phyloP scores from a whole-genome alignment of 805 yeast species.

The Ogataea pini region DNA sequence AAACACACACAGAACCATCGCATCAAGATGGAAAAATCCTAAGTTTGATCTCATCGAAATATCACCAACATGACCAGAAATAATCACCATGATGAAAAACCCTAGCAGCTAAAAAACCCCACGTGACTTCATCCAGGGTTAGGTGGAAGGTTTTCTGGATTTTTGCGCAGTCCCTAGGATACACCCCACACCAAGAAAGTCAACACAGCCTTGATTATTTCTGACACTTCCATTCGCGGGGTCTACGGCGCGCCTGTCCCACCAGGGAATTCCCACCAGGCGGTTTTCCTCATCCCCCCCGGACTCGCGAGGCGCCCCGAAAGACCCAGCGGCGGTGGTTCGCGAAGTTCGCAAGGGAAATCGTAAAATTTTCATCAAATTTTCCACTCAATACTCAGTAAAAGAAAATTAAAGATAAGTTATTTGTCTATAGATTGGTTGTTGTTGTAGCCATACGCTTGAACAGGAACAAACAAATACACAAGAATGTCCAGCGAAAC shows the following conservation, averaged over 20 bases:
- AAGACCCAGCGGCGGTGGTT: background rate
- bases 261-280: background rate
- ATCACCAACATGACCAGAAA: too few relatives aligned
- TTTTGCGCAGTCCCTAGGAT: background rate
- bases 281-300: background rate
- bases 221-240: background rate
- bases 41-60: too few relatives aligned
- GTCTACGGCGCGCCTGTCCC: background rate
- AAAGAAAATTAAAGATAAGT: slow-evolving; percentile 9
- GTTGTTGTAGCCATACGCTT: slow-evolving; percentile 4
- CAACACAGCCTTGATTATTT: slow-evolving; percentile 1
- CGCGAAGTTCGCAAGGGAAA: background rate
- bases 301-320: too few relatives aligned
- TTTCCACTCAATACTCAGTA: slow-evolving; percentile 3
- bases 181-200: slow-evolving; percentile 1
- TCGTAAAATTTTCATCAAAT: slow-evolving; percentile 9
- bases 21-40: too few relatives aligned
- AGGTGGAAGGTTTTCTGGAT: background rate
- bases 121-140: background rate
- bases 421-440: slow-evolving; percentile 3
- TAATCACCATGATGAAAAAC: too few relatives aligned
- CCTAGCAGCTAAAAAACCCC: too few relatives aligned
- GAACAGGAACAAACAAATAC: slow-evolving; percentile 9
- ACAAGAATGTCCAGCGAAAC: slow-evolving; percentile 48
- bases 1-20: too few relatives aligned